A percentile compares a stretch with the other conserved stretches of the same genome.
Evolutionary conservation across 306 rosid species (phyloP).

Genomic region (Ochetophila trinervis): DNA sequence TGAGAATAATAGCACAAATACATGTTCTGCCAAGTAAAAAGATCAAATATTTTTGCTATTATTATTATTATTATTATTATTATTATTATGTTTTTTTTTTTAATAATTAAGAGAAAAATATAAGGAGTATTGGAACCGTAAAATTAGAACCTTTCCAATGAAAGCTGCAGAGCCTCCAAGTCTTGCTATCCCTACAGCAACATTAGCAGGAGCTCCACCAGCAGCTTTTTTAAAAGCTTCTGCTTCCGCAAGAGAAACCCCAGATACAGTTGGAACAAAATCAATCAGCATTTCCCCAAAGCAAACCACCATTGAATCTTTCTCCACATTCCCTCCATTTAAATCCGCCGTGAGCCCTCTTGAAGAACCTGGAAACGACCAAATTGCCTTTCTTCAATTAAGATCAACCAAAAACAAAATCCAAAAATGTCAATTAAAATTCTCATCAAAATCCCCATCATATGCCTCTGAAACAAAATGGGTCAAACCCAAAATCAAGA

Average conservation of each 20-base stretch:
- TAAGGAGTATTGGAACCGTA: background rate
- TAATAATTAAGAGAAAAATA: too few relatives aligned
- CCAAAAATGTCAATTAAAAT: background rate
- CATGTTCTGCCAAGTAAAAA: too few relatives aligned
- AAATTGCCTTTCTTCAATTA: background rate
- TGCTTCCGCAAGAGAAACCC: slow-evolving; percentile 83
- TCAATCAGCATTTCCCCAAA: slow-evolving; percentile 74
- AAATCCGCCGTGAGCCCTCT: slow-evolving; percentile 3
- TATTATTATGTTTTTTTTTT: too few relatives aligned
- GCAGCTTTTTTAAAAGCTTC: slow-evolving; percentile 80
- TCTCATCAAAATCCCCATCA: background rate
- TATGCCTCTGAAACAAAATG: background rate
- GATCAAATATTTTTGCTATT: too few relatives aligned
- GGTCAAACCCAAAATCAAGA: background rate
- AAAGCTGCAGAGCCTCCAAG: slow-evolving; percentile 76
- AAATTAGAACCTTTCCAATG: slow-evolving; percentile 63
- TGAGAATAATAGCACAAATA: too few relatives aligned
- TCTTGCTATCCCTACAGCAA: slow-evolving; percentile 82
- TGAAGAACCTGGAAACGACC: slow-evolving; percentile 25
- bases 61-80: too few relatives aligned
- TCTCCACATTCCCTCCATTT: slow-evolving; percentile 15
- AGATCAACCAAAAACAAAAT: background rate
- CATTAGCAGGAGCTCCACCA: slow-evolving; percentile 97
- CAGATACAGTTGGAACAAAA: slow-evolving; percentile 63
- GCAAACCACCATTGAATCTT: slow-evolving; percentile 44